Evolutionary conservation across 768 basidiomycete genomes (phyloP).

Genomic region (Scleroderma bovista): DNA sequence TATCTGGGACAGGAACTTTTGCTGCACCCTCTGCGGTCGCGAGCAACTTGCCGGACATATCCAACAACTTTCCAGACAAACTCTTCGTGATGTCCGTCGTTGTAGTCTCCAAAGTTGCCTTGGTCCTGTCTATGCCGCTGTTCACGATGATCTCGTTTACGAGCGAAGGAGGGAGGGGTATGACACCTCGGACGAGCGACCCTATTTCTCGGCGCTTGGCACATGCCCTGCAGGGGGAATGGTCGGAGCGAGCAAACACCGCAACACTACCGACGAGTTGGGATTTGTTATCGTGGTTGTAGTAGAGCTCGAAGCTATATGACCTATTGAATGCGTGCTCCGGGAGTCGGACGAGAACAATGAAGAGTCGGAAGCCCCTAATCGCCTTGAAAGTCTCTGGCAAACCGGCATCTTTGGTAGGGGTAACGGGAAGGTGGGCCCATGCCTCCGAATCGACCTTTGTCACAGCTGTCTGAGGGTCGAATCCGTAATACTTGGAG

Average conservation of each 20-base stretch:
- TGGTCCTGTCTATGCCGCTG: background rate
- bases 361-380: constrained; percentile 20
- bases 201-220: constrained; percentile 11
- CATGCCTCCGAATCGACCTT: constrained; percentile 2
- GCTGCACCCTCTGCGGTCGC: constrained; percentile 15
- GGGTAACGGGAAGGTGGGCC: constrained; percentile 15
- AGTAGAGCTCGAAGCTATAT: constrained; percentile 19
- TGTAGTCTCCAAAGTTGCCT: constrained; percentile 10
- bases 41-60: constrained; percentile 9
- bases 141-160: constrained; percentile 18
- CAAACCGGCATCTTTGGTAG: constrained; percentile 1
- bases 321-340: constrained; percentile 21
- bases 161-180: constrained; percentile 16
- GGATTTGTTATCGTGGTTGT: constrained; percentile 2
- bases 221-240: constrained; percentile 23
- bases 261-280: constrained; percentile 16
- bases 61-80: constrained; percentile 13
- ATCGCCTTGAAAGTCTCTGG: constrained; percentile 14
- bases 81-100: constrained; percentile 10
- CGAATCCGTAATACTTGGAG: constrained; percentile 18
- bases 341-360: constrained; percentile 18
- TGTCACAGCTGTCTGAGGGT: constrained; percentile 12
- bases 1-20: background rate
- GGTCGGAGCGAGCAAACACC: constrained; percentile 20
- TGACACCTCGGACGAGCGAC: constrained; percentile 20